Base-by-base conservation (phyloP, 148 eudicot species). In the Cornus controversa region DNA sequence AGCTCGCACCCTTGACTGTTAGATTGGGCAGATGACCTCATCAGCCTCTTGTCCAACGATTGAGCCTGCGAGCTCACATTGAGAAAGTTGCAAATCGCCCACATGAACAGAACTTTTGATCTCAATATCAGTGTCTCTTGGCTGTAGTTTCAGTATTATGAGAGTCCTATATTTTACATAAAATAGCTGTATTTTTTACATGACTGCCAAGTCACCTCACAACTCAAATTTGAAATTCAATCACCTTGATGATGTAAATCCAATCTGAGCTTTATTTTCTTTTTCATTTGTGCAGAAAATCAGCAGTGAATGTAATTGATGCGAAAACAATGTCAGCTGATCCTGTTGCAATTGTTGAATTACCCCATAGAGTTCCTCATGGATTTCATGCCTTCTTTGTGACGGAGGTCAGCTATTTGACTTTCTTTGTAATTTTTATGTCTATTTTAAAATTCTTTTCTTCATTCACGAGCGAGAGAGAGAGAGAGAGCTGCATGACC, bases 371-470 rank as follows among this genome's bases (percentile, higher is more conserved):
- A 82, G 98, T 95, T 86, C 97, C 98, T 8, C 93, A 91, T 70
- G 98, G 98, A 58, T 95, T 95, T 82, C 98, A 95, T 83, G 98
- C 98, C 73, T 89, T 95, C 90, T 95, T 95, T 77, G 91, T 94
- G 2, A 89, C 93, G 18, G 98, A 94, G 98, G 98, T 94, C 54
- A 65, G 93, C 84, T 23, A 53, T 64, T 28, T 47, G 10, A 14
- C 28, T 69, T 58, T 57, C 11, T 69, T 62, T 50, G 8, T 28
- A 31, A 1, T 65, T 70, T 53, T 20, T 31, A 18, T 69, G 36
- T 67, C 18, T 20, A 5, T 10, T 40, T 28, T 62, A 28, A 31
- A 31, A 3, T 31, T 45, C 8, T 45, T 45, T 45, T 45, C 1
- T 45, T 45, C 10, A 45, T 45, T 29, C 31, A 29, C 31, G 3